Evolutionary conservation across 257 asterid species (phyloP).

Genomic region (Solanum sejunctum): DNA sequence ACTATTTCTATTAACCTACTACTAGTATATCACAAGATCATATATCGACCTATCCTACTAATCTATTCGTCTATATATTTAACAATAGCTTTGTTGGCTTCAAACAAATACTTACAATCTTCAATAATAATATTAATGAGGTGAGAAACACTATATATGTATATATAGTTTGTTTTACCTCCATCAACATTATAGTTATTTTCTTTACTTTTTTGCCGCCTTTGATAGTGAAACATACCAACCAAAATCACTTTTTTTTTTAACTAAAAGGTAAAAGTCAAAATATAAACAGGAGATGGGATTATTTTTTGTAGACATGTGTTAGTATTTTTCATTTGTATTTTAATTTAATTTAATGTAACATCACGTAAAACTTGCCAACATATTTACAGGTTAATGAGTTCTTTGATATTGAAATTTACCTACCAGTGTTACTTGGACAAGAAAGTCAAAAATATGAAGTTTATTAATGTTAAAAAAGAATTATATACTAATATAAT

Average conservation of each 20-base stretch:
- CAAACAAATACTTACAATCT: not conserved
- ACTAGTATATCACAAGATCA: no score
- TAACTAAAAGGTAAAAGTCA: not conserved
- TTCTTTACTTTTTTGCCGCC: no score
- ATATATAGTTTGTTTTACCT: no score
- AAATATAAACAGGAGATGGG: not conserved
- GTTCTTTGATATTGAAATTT: not conserved
- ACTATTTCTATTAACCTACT: no score
- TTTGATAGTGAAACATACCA: not conserved
- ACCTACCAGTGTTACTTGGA: not conserved
- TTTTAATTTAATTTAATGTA: not conserved
- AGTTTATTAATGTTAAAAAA: not conserved
- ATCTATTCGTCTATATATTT: no score
- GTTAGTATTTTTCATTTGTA: not conserved
- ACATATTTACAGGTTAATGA: not conserved
- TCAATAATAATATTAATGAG: no score
- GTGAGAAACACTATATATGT: no score
- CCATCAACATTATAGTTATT: no score
- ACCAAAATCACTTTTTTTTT: not conserved
- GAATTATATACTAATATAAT: no score
- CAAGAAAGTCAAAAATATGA: not conserved
- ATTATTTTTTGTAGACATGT: not conserved
- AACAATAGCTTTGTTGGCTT: not conserved
- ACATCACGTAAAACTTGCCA: not conserved
- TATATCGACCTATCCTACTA: no score